Base-by-base conservation (phyloP, 2,329 filamentous ascomycete genomes). In the Mycosphaerelloides madeirae region DNA sequence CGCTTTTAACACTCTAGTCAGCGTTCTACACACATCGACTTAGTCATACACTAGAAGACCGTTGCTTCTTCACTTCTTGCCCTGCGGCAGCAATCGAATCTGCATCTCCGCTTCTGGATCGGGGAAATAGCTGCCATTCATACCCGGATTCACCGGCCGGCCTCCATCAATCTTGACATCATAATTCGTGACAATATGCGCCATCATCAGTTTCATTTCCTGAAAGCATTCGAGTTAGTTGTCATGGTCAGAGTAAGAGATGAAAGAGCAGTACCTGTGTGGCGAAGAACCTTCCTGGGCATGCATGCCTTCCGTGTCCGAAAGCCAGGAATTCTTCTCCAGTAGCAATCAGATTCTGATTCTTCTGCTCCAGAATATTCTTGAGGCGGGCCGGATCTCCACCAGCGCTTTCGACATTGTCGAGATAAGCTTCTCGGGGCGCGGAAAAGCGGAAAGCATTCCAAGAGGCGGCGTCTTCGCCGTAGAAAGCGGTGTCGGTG, bases 161-260 rank as follows among this genome's bases (percentile, higher is more conserved):
- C 44, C 41, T 6, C 50, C 48, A 12, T 50, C 46, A 14, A 54
- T 35, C 41, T 47, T 47, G 16, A 57, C 45, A 18, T 73, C 69
- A 49, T 72, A 71, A 20, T 62, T 66, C 0, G 72, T 66, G 33
- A 73, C 50, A 3, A 68, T 57, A 35, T 68, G 57, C 1, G 67
- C 65, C 12, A 74, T 50, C 14, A 73, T 65, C 50, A 72, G 56
- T 57, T 74, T 73, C 58, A 73, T 69, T 61, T 73, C 68, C 49
- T 70, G 66, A 46, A 35, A 54, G n/a, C n/a, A n/a, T n/a, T n/a
- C n/a, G n/a, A n/a, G n/a, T n/a, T n/a, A n/a, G n/a, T n/a, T n/a
- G n/a, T n/a, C n/a, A n/a, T n/a, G n/a, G n/a, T n/a, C n/a, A n/a
- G n/a, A n/a, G n/a, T n/a, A n/a, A n/a, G n/a, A n/a, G n/a, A n/a